phyloP scores from a whole-genome alignment of 129 eudicot genomes.

The Heracleum sosnowskyi region DNA sequence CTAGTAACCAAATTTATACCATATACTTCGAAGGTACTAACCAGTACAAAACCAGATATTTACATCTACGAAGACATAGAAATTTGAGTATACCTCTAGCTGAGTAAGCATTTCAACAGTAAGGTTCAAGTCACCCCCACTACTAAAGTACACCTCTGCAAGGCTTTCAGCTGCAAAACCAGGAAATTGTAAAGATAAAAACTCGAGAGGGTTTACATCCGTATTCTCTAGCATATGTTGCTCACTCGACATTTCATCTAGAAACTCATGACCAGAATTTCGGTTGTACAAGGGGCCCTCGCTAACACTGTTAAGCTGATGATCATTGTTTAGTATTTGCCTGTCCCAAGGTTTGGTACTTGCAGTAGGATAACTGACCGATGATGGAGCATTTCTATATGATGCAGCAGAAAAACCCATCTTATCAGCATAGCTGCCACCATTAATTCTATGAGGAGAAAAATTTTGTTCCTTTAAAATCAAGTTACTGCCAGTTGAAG shows the following conservation, averaged over 20 bases:
- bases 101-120: conserved; percentile 93
- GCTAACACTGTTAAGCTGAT: conserved; percentile 24
- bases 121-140: conserved; percentile 67
- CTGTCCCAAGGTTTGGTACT: conserved; percentile 65
- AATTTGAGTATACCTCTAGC: conserved; percentile 63
- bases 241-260: conserved; percentile 45
- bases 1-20: not conserved
- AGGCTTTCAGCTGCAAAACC: conserved; percentile 90
- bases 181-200: conserved; percentile 70
- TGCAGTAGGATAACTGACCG: conserved; percentile 25
- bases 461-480: conserved; percentile 41
- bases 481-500: conserved; percentile 32
- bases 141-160: conserved; percentile 68
- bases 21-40: conserved; percentile 29
- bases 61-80: not conserved
- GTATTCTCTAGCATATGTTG: conserved; percentile 35
- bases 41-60: conserved; percentile 13
- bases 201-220: conserved; percentile 54
- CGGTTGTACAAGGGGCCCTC: conserved; percentile 44
- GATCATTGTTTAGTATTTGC: conserved; percentile 35
- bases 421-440: conserved; percentile 39
- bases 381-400: conserved; percentile 8
- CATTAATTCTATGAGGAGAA: conserved; percentile 39
- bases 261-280: conserved; percentile 34
- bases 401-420: conserved; percentile 14